phyloP scores from a whole-genome alignment of 2,329 filamentous ascomycete species.

The Alternaria infectoria region DNA sequence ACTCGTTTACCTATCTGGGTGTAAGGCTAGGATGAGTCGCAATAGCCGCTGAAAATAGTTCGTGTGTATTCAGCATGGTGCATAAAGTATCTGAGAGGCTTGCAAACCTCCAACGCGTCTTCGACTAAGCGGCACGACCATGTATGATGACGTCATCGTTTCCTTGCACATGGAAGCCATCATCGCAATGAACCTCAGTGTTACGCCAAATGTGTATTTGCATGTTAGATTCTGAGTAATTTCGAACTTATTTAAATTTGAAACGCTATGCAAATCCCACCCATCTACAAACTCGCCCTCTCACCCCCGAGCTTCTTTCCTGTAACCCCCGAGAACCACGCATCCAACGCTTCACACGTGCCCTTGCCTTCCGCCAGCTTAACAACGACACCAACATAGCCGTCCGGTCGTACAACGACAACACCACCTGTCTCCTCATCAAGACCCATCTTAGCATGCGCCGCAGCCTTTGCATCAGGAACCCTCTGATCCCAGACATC shows the following conservation, averaged over 20 bases:
- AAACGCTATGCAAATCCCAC: background rate
- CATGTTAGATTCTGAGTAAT: background rate
- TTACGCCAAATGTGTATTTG: background rate
- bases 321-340: conserved; percentile 78
- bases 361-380: conserved; percentile 75
- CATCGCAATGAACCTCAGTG: background rate
- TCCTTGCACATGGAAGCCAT: background rate
- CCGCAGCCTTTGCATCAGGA: conserved; percentile 72
- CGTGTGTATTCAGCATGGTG: background rate
- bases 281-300: conserved; percentile 36
- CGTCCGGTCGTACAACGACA: conserved; percentile 84
- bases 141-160: background rate
- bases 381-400: conserved; percentile 81
- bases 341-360: conserved; percentile 82
- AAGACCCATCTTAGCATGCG: conserved; percentile 87
- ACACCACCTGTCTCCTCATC: conserved; percentile 76
- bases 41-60: background rate
- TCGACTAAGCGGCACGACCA: background rate
- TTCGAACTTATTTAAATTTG: background rate
- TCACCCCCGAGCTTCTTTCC: conserved; percentile 62
- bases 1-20: background rate
- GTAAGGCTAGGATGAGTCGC: background rate
- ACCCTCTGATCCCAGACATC: conserved; percentile 77
- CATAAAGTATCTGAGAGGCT: background rate
- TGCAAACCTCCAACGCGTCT: background rate